A percentile compares a stretch with the other conserved stretches of the same genome.
Evolutionary conservation across 345 rosid genomes (phyloP).

Genomic region (Eucalyptus marginata): DNA sequence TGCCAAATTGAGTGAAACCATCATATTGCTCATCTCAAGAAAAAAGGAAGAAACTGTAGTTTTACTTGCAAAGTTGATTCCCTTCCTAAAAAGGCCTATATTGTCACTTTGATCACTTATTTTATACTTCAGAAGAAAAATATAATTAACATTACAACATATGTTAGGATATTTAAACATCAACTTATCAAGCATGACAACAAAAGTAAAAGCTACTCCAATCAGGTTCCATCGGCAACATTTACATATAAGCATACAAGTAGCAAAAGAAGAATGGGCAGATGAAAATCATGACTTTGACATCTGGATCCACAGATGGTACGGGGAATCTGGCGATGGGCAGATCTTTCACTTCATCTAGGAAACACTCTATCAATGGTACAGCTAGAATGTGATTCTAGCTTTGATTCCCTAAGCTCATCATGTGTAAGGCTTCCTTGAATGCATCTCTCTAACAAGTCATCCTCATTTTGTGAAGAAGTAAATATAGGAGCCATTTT

Average conservation of each 20-base stretch:
- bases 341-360: slow-evolving; percentile 64
- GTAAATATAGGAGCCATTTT: slow-evolving; percentile 51
- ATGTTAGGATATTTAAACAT: not conserved
- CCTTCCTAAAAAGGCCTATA: not conserved
- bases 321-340: slow-evolving; percentile 47
- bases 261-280: not conserved
- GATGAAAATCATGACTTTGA: slow-evolving; percentile 37
- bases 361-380: slow-evolving; percentile 51
- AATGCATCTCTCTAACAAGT: slow-evolving; percentile 58
- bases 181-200: not conserved
- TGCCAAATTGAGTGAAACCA: not conserved
- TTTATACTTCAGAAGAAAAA: not conserved
- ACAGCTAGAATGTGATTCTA: not conserved
- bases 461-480: slow-evolving; percentile 72
- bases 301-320: slow-evolving; percentile 44
- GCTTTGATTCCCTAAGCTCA: slow-evolving; percentile 71
- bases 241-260: not conserved
- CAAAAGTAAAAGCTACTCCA: not conserved
- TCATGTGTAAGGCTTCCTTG: slow-evolving; percentile 48
- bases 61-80: not conserved
- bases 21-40: not conserved
- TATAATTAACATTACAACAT: not conserved
- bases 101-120: not conserved
- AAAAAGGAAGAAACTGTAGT: not conserved
- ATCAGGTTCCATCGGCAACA: not conserved